Evolutionary conservation across 352 stramenopile genomes (phyloP).

Genomic region (Phytophthora uliginosa): DNA sequence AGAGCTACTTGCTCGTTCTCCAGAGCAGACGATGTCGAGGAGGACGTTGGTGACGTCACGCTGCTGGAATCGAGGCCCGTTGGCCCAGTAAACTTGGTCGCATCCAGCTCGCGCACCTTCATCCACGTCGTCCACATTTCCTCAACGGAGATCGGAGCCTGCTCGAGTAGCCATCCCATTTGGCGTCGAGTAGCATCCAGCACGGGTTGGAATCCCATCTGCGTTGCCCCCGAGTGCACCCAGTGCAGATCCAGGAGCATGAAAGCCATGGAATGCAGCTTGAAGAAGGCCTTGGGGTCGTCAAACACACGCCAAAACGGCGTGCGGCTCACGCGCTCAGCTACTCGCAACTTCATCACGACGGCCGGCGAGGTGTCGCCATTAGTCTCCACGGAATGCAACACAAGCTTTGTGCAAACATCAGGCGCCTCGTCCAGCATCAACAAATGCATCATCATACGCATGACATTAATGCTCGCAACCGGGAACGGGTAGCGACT

Average conservation of each 20-base stretch:
- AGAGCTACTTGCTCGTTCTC: slow-evolving; percentile 34
- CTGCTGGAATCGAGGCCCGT: slow-evolving; percentile 34
- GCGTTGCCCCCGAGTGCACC: slow-evolving; percentile 81
- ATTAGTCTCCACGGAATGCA: slow-evolving; percentile 52
- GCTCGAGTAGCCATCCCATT: slow-evolving; percentile 87
- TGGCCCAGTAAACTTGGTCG: slow-evolving; percentile 55
- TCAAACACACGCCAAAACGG: slow-evolving; percentile 89
- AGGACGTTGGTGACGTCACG: slow-evolving; percentile 27
- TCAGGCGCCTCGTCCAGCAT: slow-evolving; percentile 85
- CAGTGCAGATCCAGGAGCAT: slow-evolving; percentile 88
- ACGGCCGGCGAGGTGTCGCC: slow-evolving; percentile 46
- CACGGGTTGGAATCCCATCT: slow-evolving; percentile 89
- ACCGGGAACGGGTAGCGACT: slow-evolving; percentile 89
- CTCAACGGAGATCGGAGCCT: slow-evolving; percentile 74
- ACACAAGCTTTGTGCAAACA: slow-evolving; percentile 76
- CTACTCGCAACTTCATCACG: slow-evolving; percentile 78
- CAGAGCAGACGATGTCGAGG: slow-evolving; percentile 21
- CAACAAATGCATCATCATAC: slow-evolving; percentile 86
- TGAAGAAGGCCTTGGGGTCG: slow-evolving; percentile 70
- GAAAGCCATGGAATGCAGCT: slow-evolving; percentile 88
- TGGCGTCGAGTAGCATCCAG: slow-evolving; percentile 81
- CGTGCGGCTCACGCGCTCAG: slow-evolving; percentile 83
- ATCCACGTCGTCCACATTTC: slow-evolving; percentile 91
- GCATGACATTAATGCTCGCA: slow-evolving; percentile 88
- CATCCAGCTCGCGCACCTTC: slow-evolving; percentile 79